phyloP scores from a whole-genome alignment of 2,329 filamentous ascomycete genomes.

The Mycosphaerelloides madeirae region DNA sequence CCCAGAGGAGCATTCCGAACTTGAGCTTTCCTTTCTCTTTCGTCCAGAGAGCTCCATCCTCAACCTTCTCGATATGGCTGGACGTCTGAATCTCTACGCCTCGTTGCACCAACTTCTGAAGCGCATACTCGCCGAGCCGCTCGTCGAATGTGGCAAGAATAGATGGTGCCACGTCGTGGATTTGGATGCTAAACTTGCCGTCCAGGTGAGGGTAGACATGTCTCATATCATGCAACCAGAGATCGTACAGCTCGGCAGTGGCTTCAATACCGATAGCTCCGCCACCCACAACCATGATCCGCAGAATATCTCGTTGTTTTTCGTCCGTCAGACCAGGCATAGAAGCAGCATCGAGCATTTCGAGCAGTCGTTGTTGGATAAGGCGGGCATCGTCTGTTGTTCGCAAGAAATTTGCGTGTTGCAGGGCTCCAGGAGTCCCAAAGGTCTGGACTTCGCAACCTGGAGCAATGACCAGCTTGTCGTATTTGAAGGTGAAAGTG shows the following conservation, averaged over 20 bases:
- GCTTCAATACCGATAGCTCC: constrained; percentile 42
- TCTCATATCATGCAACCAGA: constrained; percentile 37
- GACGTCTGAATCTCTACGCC: constrained; percentile 38
- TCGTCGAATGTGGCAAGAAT: constrained; percentile 41
- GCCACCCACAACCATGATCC: constrained; percentile 40
- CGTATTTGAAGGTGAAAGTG: constrained; percentile 39
- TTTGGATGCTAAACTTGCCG: constrained; percentile 37
- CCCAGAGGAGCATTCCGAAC: constrained; percentile 39
- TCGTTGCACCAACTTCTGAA: constrained; percentile 33
- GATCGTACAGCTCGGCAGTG: constrained; percentile 42
- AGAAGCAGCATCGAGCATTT: constrained; percentile 36
- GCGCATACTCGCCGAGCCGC: constrained; percentile 40
- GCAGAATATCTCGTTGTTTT: constrained; percentile 33
- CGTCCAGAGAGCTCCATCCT: constrained; percentile 32
- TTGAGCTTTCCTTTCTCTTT: constrained; percentile 34
- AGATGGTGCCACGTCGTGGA: constrained; percentile 42
- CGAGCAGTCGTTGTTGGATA: constrained; percentile 34
- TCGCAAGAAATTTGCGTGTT: constrained; percentile 38
- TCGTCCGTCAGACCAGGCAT: constrained; percentile 28
- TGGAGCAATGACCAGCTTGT: constrained; percentile 40
- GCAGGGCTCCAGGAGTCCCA: constrained; percentile 36
- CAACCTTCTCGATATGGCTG: constrained; percentile 36
- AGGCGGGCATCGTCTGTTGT: constrained; percentile 34
- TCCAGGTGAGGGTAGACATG: constrained; percentile 40
- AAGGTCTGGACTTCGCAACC: constrained; percentile 42